Percentiles rank a stretch among this genome's conserved stretches.
Evolutionary conservation across 257 asterid species (phyloP).

Genomic region (Plantago elongata): DNA sequence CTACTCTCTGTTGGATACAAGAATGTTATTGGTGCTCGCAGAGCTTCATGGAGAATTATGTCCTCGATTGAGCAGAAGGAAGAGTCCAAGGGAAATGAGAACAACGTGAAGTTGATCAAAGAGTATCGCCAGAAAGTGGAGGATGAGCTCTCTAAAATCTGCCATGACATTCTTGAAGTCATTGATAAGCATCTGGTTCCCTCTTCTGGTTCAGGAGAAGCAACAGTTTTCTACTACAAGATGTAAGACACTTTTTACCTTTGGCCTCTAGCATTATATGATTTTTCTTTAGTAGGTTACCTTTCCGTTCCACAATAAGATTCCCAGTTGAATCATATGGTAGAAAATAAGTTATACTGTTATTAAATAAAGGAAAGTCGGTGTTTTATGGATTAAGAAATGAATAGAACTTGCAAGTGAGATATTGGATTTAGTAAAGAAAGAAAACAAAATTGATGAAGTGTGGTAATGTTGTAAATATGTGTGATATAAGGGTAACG

Average conservation of each 20-base stretch:
- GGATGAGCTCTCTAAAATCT: slow-evolving; percentile 80
- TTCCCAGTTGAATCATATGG: too few species aligned
- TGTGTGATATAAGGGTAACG: too few species aligned
- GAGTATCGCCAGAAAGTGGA: slow-evolving; percentile 75
- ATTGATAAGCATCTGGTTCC: slow-evolving; percentile 77
- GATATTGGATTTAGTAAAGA: too few species aligned
- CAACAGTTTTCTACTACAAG: slow-evolving; percentile 88
- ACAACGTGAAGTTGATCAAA: slow-evolving; percentile 63
- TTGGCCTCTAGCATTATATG: neutral
- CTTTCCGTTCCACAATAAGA: too few species aligned
- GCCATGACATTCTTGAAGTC: slow-evolving; percentile 72
- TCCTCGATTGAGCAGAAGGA: slow-evolving; percentile 94
- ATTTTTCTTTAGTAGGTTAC: neutral
- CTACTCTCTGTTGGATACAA: slow-evolving; percentile 95
- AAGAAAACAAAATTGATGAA: too few species aligned
- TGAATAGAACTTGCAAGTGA: too few species aligned
- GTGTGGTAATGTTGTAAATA: too few species aligned
- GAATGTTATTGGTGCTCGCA: slow-evolving; percentile 92
- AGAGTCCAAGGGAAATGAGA: slow-evolving; percentile 75
- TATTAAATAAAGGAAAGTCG: too few species aligned
- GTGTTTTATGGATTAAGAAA: too few species aligned
- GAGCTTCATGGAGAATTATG: slow-evolving; percentile 97
- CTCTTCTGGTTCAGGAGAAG: slow-evolving; percentile 77
- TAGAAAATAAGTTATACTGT: too few species aligned
- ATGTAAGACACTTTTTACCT: slow-evolving; percentile 41